phyloP scores from a whole-genome alignment of 331 rosid genomes.

The Acacia concinna region DNA sequence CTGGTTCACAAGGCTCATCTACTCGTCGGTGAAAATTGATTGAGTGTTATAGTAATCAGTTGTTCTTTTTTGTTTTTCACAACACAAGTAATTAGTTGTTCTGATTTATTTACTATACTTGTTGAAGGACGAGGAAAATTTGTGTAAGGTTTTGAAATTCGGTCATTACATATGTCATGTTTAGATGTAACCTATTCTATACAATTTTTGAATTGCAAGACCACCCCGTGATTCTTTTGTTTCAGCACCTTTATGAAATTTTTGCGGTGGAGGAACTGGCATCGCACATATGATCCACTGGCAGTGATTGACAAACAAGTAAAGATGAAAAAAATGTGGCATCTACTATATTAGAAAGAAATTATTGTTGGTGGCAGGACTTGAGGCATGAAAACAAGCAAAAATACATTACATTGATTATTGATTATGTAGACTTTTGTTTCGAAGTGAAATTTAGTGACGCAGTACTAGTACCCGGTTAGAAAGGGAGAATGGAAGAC shows the following conservation, averaged over 20 bases:
- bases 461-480: background rate
- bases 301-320: background rate
- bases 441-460: background rate
- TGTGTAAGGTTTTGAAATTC: slow-evolving; percentile 55
- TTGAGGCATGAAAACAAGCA: background rate
- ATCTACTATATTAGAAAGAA: background rate
- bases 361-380: background rate
- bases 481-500: background rate
- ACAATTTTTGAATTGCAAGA: slow-evolving; percentile 59
- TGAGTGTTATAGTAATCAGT: slow-evolving; percentile 35
- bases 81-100: slow-evolving; percentile 3
- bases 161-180: slow-evolving; percentile 36
- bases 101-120: slow-evolving; percentile 34
- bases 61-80: background rate
- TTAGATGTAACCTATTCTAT: slow-evolving; percentile 61
- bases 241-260: slow-evolving; percentile 32
- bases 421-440: background rate
- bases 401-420: background rate
- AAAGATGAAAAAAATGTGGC: background rate
- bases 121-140: slow-evolving; percentile 33
- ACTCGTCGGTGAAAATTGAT: slow-evolving; percentile 94
- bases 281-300: background rate
- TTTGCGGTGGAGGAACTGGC: slow-evolving; percentile 6
- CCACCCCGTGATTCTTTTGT: slow-evolving; percentile 48
- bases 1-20: slow-evolving; percentile 97